These are phyloP conservation scores for Phalaenopsis aphrodite DNA, from an alignment of 106 monocot species.

Conservation along the genomic window DNA sequence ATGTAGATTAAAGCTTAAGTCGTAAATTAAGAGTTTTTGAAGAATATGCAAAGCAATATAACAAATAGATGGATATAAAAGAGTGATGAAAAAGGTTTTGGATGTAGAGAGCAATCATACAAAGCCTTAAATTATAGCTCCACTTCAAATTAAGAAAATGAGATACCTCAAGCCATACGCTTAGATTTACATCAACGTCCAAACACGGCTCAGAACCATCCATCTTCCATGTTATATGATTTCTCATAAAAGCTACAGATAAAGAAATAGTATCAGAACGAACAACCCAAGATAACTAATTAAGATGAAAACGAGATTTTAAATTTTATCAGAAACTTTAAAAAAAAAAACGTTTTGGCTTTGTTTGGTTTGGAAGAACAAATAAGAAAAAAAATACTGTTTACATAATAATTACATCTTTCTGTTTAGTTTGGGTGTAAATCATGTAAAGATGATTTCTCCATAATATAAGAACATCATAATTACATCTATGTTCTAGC, in stretches of 20 bases:
- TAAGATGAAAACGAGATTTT: background rate
- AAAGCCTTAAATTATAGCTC: too few relatives aligned
- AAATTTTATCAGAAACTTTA: background rate
- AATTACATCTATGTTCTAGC: background rate
- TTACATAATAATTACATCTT: too few relatives aligned
- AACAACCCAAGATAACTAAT: background rate
- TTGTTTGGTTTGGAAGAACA: too few relatives aligned
- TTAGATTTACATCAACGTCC: constrained; percentile 59
- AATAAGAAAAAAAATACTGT: too few relatives aligned
- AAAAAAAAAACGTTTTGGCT: too few relatives aligned
- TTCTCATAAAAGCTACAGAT: constrained; percentile 77
- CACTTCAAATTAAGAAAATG: background rate
- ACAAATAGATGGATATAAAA: background rate
- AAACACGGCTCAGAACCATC: constrained; percentile 39
- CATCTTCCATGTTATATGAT: constrained; percentile 69
- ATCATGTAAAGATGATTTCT: too few relatives aligned
- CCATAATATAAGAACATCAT: too few relatives aligned
- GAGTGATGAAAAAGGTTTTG: background rate
- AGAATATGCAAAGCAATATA: background rate
- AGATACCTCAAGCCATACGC: constrained; percentile 57
- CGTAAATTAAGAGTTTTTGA: background rate
- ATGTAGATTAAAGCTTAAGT: background rate
- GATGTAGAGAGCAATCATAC: background rate
- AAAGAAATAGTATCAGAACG: constrained; percentile 6
- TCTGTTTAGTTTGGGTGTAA: too few relatives aligned